Evolutionary conservation across 441 rosid genomes (phyloP).

Genomic region (Dalechampia spathulata): DNA sequence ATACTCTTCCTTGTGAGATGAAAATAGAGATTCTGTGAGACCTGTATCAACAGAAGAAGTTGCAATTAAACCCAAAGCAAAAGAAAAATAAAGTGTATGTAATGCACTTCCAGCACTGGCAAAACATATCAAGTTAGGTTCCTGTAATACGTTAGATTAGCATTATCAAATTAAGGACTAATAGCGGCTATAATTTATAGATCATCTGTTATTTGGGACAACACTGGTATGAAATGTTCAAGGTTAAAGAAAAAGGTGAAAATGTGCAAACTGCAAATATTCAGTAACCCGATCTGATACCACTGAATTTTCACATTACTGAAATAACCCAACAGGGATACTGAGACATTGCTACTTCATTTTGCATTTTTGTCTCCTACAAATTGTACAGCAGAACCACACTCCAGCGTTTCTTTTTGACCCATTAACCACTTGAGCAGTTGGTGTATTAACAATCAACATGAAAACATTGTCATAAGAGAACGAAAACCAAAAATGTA

Average conservation of each 20-base stretch:
- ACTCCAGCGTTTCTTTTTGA: background rate
- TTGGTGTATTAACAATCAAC: background rate
- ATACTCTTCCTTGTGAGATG: slow-evolving; percentile 95
- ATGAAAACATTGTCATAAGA: slow-evolving; percentile 2
- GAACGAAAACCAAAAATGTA: slow-evolving; percentile 5
- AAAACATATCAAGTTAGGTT: background rate
- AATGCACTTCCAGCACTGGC: background rate
- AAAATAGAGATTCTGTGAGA: slow-evolving; percentile 92
- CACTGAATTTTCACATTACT: slow-evolving; percentile 7
- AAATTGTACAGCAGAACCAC: background rate
- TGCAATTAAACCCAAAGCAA: background rate
- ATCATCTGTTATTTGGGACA: background rate
- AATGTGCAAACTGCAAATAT: background rate
- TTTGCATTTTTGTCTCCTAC: background rate
- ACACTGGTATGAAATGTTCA: slow-evolving; percentile 5
- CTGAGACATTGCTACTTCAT: slow-evolving; percentile 1
- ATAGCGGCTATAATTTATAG: background rate
- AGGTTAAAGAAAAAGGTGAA: background rate
- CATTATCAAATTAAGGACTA: background rate
- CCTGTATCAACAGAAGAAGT: slow-evolving; percentile 44
- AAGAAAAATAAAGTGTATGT: background rate
- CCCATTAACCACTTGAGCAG: no score
- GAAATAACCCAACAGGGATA: background rate
- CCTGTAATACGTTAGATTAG: background rate
- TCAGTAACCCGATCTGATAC: background rate